Evolutionary conservation across 176 grass and related monocot genomes (phyloP).

Genomic region (Chrysopogon serrulatus): DNA sequence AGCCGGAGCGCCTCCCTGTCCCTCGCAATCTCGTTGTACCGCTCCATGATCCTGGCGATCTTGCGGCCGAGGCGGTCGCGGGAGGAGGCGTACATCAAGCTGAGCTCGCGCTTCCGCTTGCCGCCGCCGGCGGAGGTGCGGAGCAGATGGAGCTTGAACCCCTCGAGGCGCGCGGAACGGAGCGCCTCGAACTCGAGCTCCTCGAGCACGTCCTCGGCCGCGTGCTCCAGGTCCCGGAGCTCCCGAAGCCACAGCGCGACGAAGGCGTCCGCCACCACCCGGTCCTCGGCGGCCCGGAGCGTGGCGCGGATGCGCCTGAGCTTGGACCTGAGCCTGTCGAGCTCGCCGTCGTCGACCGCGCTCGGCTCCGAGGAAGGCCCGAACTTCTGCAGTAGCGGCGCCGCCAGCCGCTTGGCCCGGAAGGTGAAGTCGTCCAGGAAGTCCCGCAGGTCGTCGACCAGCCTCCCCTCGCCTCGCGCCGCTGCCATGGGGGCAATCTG

Average conservation of each 20-base stretch:
- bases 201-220: constrained; percentile 35
- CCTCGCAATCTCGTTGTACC: constrained; percentile 11
- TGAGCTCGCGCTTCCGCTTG: constrained; percentile 30
- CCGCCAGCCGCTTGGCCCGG: neutral
- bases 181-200: constrained; percentile 37
- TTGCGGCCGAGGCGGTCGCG: neutral
- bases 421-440: constrained; percentile 17
- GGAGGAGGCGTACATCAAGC: constrained; percentile 21
- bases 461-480: neutral
- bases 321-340: constrained; percentile 21
- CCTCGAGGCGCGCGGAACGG: constrained; percentile 24
- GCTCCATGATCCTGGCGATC: constrained; percentile 22
- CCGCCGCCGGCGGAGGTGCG: neutral
- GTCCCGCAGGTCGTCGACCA: constrained; percentile 9
- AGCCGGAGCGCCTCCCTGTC: constrained; percentile 22
- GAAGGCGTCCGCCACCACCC: constrained; percentile 12
- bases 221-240: constrained; percentile 27
- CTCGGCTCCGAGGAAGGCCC: neutral
- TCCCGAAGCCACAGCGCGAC: constrained; percentile 35
- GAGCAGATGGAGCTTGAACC: constrained; percentile 28
- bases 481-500: neutral
- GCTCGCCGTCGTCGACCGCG: neutral
- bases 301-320: constrained; percentile 28
- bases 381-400: constrained; percentile 5
- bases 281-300: constrained; percentile 22